Conservation (phyloP, 257 asterid genomes). For the Sherardia arvensis region DNA sequence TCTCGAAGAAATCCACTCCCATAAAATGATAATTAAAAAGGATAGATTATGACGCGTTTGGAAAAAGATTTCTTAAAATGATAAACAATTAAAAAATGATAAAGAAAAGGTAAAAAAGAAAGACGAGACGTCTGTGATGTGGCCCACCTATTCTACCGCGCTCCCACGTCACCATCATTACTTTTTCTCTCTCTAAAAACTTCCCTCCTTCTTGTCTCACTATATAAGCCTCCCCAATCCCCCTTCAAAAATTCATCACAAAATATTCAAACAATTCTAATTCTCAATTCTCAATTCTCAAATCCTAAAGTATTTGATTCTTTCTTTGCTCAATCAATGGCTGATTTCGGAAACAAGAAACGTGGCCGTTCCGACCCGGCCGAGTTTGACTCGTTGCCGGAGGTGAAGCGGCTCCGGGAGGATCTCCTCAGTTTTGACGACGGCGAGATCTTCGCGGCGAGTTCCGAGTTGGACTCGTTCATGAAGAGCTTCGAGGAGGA, state of each 20-base stretch:
- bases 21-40: background rate
- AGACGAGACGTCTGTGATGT: constrained; percentile 33
- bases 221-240: constrained; percentile 20
- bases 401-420: constrained; percentile 61
- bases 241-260: constrained; percentile 8
- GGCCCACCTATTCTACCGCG: constrained; percentile 23
- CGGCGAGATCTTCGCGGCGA: constrained; percentile 33
- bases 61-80: background rate
- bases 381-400: constrained; percentile 46
- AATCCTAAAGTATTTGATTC: background rate
- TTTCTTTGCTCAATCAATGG: constrained; percentile 36
- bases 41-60: background rate
- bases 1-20: background rate
- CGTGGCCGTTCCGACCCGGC: constrained; percentile 39
- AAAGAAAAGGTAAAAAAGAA: constrained; percentile 6
- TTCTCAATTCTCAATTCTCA: too few relatives aligned
- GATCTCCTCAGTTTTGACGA: constrained; percentile 43
- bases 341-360: constrained; percentile 27
- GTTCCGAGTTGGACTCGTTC: constrained; percentile 60
- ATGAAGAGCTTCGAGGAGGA: constrained; percentile 83
- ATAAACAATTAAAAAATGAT: background rate
- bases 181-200: constrained; percentile 12
- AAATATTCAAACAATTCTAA: background rate
- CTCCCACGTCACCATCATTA: constrained; percentile 32
- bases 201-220: constrained; percentile 21